Base-by-base conservation (phyloP, 2,329 filamentous ascomycete genomes). In the Nothophaeocryptopus gaeumannii region DNA sequence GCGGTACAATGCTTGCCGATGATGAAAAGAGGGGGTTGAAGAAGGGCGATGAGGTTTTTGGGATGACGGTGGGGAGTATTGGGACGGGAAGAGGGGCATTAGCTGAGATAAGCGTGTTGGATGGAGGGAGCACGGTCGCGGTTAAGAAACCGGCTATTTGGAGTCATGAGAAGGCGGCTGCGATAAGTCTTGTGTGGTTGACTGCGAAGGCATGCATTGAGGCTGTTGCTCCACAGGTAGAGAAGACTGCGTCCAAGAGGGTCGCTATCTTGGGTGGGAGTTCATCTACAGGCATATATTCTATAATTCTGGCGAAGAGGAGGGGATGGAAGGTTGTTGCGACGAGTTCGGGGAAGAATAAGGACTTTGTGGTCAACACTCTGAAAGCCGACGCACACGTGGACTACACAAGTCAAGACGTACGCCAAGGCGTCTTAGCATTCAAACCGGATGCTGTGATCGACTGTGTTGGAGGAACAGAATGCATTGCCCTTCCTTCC, bases 371-470 rank as follows among this genome's bases (percentile, higher is more conserved):
- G 54, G 72, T 51, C 16, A 32, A 74, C 48, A 68, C 69, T 3
- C 66, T 87, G 3, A 82, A 82, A 2, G 84, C 83, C 10, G 81
- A 86, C 58, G 78, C 80, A 55, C 76, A 85, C 39, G 72, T 85
- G 39, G 80, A 86, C 59, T 86, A 86, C 62, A 79, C 76, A 12
- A 66, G 67, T 0, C 44, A 56, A 36, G 68, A 82, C 60, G 69
- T 85, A 1, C 61, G 75, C 8, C 67, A 71, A n/a, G 68, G 63
- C 1, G 66, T 86, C 2, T 71, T 72, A 48, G 75, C 76, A 0
- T 72, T 70, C 8, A 67, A 76, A 2, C 85, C 78, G 61, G 71
- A 74, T 45, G 72, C 81, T 20, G 74, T 79, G 0, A 72, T 86
- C 8, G 83, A 86, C 65, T 82, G 82, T 63, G 76, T 85, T 10